These are phyloP conservation scores for Gossypium ekmanianum DNA, from an alignment of 345 rosid species.

Conservation along the genomic window DNA sequence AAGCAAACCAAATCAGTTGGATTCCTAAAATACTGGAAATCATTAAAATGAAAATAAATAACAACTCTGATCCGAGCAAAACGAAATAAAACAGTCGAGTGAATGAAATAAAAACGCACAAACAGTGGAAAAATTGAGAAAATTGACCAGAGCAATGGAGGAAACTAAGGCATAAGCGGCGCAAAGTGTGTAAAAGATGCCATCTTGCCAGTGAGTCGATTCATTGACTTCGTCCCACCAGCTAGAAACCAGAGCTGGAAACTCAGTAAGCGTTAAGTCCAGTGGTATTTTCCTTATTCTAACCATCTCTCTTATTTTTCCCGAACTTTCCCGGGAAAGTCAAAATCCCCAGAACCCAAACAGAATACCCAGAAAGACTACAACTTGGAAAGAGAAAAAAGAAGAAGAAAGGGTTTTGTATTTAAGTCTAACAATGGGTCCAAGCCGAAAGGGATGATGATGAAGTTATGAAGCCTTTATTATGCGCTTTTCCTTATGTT, in stretches of 20 bases:
- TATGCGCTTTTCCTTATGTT: not conserved
- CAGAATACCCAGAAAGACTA: not conserved
- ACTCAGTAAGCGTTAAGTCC: not conserved
- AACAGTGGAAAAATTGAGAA: not conserved
- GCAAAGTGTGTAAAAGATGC: slow-evolving; percentile 81
- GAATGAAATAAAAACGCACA: not conserved
- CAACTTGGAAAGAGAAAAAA: not conserved
- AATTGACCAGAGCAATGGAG: slow-evolving; percentile 17
- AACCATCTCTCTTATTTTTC: not conserved
- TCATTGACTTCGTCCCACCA: slow-evolving; percentile 25
- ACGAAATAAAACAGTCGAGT: not conserved
- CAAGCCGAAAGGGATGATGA: not conserved
- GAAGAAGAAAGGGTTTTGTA: not conserved
- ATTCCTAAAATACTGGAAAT: not conserved
- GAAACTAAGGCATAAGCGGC: slow-evolving; percentile 94
- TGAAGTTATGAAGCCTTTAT: not conserved
- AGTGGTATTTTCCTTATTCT: slow-evolving; percentile 9
- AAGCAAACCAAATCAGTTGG: not conserved
- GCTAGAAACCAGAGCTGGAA: not conserved
- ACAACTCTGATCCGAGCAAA: not conserved
- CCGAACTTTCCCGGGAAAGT: slow-evolving; percentile 12
- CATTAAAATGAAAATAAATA: not conserved
- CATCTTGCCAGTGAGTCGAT: slow-evolving; percentile 87
- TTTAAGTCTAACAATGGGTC: not conserved
- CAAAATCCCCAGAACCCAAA: slow-evolving; percentile 11